Conservation (phyloP, 1,284 basidiomycete genomes). For the Sparassis latifolia region DNA sequence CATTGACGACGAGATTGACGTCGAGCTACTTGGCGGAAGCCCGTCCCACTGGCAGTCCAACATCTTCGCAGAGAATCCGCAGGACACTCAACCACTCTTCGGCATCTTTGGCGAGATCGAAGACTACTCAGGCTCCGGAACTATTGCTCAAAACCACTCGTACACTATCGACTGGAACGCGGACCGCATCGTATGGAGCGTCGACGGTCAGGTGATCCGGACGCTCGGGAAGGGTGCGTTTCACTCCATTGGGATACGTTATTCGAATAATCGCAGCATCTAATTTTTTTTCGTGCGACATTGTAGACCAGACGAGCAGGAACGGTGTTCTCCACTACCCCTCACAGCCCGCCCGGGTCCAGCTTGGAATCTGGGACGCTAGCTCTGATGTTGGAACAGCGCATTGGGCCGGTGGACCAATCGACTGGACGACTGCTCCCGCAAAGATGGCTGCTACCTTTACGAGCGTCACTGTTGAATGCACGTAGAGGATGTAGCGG, state of each 20-base stretch:
- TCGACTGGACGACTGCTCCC: constrained; percentile 34
- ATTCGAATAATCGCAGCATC: neutral
- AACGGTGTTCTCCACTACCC: constrained; percentile 34
- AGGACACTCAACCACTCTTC: constrained; percentile 30
- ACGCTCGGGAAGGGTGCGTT: constrained; percentile 32
- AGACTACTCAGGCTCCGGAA: constrained; percentile 16
- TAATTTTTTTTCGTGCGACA: neutral
- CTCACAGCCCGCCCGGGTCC: constrained; percentile 28
- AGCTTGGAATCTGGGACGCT: constrained; percentile 45
- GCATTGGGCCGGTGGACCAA: constrained; percentile 40
- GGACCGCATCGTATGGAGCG: constrained; percentile 36
- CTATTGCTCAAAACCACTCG: constrained; percentile 24
- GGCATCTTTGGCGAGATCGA: constrained; percentile 33
- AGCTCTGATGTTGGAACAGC: constrained; percentile 38
- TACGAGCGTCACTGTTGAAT: constrained; percentile 36
- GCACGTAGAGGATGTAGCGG: constrained; percentile 16
- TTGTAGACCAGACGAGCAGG: constrained; percentile 29
- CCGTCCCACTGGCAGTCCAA: constrained; percentile 39
- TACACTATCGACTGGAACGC: constrained; percentile 40
- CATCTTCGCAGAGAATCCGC: constrained; percentile 32
- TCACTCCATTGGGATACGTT: neutral
- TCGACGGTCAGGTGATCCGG: constrained; percentile 33
- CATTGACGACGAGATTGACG: constrained; percentile 35
- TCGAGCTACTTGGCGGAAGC: constrained; percentile 38
- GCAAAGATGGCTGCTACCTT: constrained; percentile 30